Base-by-base conservation (phyloP, 2,329 filamentous ascomycete species). In the Aspergillus eucalypticola region DNA sequence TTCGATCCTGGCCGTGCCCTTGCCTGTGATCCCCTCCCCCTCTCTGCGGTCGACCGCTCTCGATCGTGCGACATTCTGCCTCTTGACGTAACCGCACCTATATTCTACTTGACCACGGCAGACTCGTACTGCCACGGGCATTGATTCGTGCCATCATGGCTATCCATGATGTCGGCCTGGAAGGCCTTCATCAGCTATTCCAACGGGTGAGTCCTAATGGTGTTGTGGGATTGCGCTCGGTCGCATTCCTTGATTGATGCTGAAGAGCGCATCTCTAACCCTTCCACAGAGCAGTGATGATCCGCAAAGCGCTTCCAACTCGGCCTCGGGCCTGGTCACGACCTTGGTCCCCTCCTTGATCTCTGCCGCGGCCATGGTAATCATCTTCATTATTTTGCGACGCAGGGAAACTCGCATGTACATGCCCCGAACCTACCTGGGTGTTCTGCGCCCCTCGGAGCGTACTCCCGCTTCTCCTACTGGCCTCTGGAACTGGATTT, bases 401-500 rank as follows among this genome's bases (percentile, higher is more conserved):
- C 75, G 73, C 58, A 79, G 72, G 3, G 74, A 84, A 54, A 78
- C 75, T 56, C 76, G 83, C 59, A 80, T 78, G 66, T 86, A 86
- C 72, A 80, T 82, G 59, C 83, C 83, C 10, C 76, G 83, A 73
- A 84, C 83, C 21, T 85, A 84, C 65, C 73, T 85, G 41, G 81
- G 82, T 2, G 76, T 80, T 15, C 70, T 88, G 62, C 79, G 81
- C 13, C 75, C 82, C 39, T 71, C 76, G 68, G 81, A 87, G 62
- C 85, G 87, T 35, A 85, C 84, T 11, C 86, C 86, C 21, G 71
- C 79, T 2, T 79, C 89, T 0, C 86, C 88, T 3, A 80, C 73
- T 25, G 88, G 89, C 56, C 73, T 87, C 49, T 79, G 90, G 68
- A 85, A 89, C 67, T 92, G 90, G 90, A 75, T 92, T 60, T 77